phyloP scores from a whole-genome alignment of 2,329 filamentous ascomycete genomes.

The Ophiocordyceps sinensis region DNA sequence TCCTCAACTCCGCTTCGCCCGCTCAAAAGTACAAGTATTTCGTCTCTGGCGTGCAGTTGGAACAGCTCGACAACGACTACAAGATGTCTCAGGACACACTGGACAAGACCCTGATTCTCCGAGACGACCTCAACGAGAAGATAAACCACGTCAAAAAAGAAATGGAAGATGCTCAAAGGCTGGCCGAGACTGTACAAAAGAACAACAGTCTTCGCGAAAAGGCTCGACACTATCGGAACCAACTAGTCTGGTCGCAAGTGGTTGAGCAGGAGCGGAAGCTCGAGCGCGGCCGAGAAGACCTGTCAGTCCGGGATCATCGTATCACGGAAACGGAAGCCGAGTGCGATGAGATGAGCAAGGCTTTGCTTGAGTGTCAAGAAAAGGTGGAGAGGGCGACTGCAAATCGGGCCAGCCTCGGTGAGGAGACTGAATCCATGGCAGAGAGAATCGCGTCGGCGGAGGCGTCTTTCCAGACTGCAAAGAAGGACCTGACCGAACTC shows the following conservation, averaged over 20 bases:
- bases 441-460: conserved; percentile 30
- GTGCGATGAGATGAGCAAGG: conserved; percentile 29
- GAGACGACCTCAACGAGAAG: conserved; percentile 20
- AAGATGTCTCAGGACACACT: conserved; percentile 65
- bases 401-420: conserved; percentile 24
- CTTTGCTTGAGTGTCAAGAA: conserved; percentile 31
- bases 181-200: conserved; percentile 50
- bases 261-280: conserved; percentile 53
- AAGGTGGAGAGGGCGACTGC: conserved; percentile 24
- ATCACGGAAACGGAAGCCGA: conserved; percentile 14
- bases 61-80: conserved; percentile 87
- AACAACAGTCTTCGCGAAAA: conserved; percentile 50
- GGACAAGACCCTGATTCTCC: conserved; percentile 40
- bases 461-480: conserved; percentile 36
- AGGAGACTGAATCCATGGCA: conserved; percentile 30
- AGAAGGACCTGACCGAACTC: conserved; percentile 36
- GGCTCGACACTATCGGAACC: conserved; percentile 42
- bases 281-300: conserved; percentile 15
- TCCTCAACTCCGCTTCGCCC: conserved; percentile 72
- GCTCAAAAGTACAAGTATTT: conserved; percentile 93
- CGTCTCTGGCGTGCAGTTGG: conserved; percentile 82
- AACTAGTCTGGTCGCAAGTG: conserved; percentile 82
- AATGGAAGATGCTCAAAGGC: conserved; percentile 45
- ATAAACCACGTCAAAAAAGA: conserved; percentile 22
- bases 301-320: conserved; percentile 10